A percentile compares a stretch with the other conserved stretches of the same genome.
Conservation (phyloP, 495 filamentous ascomycete species). For the Apodospora peruviana region DNA sequence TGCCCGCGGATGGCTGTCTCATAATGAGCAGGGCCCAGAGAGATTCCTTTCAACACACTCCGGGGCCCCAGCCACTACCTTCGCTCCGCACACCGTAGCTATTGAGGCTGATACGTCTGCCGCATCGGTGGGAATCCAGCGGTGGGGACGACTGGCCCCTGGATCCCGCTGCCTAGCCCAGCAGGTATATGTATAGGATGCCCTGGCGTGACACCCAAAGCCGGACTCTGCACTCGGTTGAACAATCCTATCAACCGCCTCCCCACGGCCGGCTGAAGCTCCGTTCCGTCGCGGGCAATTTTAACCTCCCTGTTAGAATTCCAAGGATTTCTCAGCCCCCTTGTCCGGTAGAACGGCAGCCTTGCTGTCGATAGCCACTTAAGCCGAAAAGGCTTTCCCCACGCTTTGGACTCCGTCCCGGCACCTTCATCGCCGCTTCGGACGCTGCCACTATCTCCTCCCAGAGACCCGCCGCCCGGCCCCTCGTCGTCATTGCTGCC, state of each 20-base stretch:
- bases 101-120: neutral
- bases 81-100: neutral
- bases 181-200: neutral
- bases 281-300: constrained; percentile 92
- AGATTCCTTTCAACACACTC: neutral
- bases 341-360: constrained; percentile 85
- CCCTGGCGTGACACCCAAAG: constrained; percentile 16
- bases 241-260: constrained; percentile 75
- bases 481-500: constrained; percentile 35
- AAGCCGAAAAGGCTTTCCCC: constrained; percentile 89
- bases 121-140: constrained; percentile 13
- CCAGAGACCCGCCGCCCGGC: constrained; percentile 24
- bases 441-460: constrained; percentile 25
- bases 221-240: constrained; percentile 48
- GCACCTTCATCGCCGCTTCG: constrained; percentile 33
- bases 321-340: constrained; percentile 91
- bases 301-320: constrained; percentile 96
- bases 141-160: neutral
- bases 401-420: constrained; percentile 51
- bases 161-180: neutral
- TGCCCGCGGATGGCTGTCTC: neutral
- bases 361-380: constrained; percentile 85
- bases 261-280: constrained; percentile 81
- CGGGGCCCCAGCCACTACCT: neutral
- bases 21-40: too few species aligned